These are phyloP conservation scores for Kazachstania africana DNA, from an alignment of 805 yeast species.

Conservation along the genomic window DNA sequence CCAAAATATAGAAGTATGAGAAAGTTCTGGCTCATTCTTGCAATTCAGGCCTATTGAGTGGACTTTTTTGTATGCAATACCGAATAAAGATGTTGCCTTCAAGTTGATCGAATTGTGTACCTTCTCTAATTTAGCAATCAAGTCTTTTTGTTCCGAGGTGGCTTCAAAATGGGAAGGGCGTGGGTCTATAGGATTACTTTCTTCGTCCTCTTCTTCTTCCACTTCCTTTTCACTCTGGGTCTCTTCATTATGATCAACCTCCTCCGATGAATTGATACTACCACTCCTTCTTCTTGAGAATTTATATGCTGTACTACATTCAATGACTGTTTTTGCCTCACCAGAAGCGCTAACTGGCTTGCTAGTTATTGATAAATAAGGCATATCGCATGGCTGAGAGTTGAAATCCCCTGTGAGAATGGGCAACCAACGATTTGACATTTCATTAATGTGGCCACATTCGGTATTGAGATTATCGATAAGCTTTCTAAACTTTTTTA, in stretches of 20 bases:
- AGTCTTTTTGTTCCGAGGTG: slow-evolving; percentile 33
- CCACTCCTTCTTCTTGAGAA: slow-evolving; percentile 39
- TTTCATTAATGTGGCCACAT: slow-evolving; percentile 19
- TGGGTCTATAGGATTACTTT: slow-evolving; percentile 45
- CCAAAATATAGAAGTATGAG: slow-evolving; percentile 90
- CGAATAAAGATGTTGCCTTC: slow-evolving; percentile 61
- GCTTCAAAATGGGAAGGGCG: slow-evolving; percentile 41
- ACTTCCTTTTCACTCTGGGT: slow-evolving; percentile 32
- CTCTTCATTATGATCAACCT: too few species aligned
- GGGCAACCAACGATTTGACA: slow-evolving; percentile 28
- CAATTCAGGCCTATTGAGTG: slow-evolving; percentile 55
- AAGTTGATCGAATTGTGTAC: slow-evolving; percentile 44
- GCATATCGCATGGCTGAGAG: slow-evolving; percentile 74
- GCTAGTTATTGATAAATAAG: slow-evolving; percentile 59
- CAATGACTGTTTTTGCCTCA: slow-evolving; percentile 41
- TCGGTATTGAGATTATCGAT: slow-evolving; percentile 29
- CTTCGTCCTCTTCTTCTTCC: slow-evolving; percentile 36
- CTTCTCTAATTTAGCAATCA: slow-evolving; percentile 35
- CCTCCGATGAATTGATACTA: slow-evolving; percentile 29
- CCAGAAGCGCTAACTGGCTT: slow-evolving; percentile 45
- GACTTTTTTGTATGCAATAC: slow-evolving; percentile 49
- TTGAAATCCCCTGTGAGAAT: slow-evolving; percentile 84
- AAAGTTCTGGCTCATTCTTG: slow-evolving; percentile 61
- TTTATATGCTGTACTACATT: slow-evolving; percentile 48
- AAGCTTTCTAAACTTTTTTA: slow-evolving; percentile 44